Evolutionary conservation across 768 basidiomycete genomes (phyloP), one percentile per base, ranked within the genome.

Genomic region (Leucocoprinus birnbaumii): DNA sequence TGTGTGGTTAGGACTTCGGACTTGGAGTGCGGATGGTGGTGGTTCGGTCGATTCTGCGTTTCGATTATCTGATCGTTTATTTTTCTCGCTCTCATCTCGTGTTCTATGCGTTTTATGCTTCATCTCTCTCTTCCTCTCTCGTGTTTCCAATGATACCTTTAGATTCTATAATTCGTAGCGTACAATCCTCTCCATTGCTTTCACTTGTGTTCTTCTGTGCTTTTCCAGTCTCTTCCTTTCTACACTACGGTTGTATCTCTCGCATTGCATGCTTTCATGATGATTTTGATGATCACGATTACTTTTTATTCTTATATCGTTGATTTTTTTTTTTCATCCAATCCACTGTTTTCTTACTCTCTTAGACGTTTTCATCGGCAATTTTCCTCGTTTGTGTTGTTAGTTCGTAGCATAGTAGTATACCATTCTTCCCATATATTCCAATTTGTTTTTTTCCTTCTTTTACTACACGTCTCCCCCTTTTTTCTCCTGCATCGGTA

Each of bases 221-320:
- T 31, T 31, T 31, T 31, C 11, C 31, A 31, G 11, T 31, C 11
- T 31, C 26, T 25, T 19, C 26, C 18, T 25, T 51, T 48, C 31
- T 44, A 25, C 31, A 31, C 31, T 31, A 31, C 31, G 11, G 5
- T 5, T 31, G 31, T 31, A 5, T 31, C 31, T 5, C n/a, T 31
- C 11, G 31, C 31, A 14, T 52, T 40, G 49, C 56, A 57, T 57
- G 31, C 16, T 31, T 48, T 46, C 48, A 14, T 35, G 48, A 56
- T 50, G 44, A 40, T 22, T 31, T 3, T 56, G 37, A 44, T 24
- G 38, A 49, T 25, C 34, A 14, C 24, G 18, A 22, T 48, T 31
- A 11, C 11, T 55, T 45, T 43, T 48, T 42, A 48, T 51, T 48
- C 35, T 57, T 46, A 43, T 47, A 22, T 47, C 50, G 25, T 38